Percentiles rank a stretch among this genome's conserved stretches.
These are phyloP conservation scores for Fusarium humuli DNA, from an alignment of 2,329 filamentous ascomycete species.

Conservation along the genomic window DNA sequence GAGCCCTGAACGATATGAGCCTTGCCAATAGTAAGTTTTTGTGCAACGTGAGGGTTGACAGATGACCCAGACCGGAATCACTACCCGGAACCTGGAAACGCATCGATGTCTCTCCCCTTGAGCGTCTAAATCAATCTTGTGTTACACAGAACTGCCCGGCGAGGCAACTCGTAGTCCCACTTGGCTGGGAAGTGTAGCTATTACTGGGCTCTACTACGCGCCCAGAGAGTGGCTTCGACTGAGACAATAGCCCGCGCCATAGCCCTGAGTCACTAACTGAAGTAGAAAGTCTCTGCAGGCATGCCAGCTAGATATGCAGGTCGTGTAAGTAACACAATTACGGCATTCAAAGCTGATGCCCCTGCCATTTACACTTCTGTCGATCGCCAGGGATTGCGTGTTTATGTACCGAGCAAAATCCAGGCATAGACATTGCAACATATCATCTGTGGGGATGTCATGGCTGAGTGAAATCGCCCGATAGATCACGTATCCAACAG, in stretches of 20 bases:
- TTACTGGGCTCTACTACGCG: conserved; percentile 1
- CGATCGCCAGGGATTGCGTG: conserved; percentile 1
- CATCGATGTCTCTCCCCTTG: not conserved
- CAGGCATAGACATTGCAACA: not conserved
- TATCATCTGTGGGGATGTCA: not conserved
- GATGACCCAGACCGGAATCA: conserved; percentile 1
- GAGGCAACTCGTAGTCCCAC: not conserved
- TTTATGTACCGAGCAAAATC: not conserved
- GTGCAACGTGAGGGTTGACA: conserved; percentile 22
- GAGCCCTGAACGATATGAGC: not conserved
- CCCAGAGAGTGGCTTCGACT: conserved; percentile 20
- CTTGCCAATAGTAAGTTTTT: not conserved
- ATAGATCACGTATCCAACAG: not conserved
- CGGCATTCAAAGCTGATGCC: conserved; percentile 2
- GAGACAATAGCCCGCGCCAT: conserved; percentile 32
- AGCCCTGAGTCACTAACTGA: not conserved
- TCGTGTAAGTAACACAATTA: not conserved
- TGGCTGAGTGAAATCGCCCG: not conserved
- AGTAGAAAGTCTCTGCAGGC: conserved; percentile 14
- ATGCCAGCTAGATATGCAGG: not conserved
- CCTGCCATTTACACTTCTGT: conserved; percentile 2
- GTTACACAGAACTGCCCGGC: not conserved
- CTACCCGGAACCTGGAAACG: not conserved
- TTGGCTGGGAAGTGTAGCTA: not conserved
- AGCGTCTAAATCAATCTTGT: not conserved